phyloP scores from a whole-genome alignment of 768 basidiomycete species.

The Pisolithus albus region DNA sequence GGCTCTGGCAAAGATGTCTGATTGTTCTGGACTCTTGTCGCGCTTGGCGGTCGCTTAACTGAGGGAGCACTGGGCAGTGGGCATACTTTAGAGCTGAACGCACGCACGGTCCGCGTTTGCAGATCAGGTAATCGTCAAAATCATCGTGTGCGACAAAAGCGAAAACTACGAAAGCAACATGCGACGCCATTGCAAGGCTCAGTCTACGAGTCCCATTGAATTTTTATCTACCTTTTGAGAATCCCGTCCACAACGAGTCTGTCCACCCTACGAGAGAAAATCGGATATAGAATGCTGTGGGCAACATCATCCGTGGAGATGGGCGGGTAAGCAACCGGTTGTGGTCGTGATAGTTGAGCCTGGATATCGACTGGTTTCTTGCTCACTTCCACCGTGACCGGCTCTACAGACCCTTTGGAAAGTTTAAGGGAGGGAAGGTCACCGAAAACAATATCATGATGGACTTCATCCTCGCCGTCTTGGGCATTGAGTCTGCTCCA shows the following conservation, averaged over 20 bases:
- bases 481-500: slow-evolving; percentile 26
- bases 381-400: slow-evolving; percentile 12
- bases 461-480: slow-evolving; percentile 12
- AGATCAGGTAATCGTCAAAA: neutral
- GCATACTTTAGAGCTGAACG: neutral
- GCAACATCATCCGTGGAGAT: slow-evolving; percentile 7
- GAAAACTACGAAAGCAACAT: neutral
- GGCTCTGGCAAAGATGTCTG: too few relatives aligned
- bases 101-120: neutral
- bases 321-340: slow-evolving; percentile 12
- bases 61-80: neutral
- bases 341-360: slow-evolving; percentile 19
- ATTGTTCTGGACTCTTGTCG: too few relatives aligned
- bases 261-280: slow-evolving; percentile 21
- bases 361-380: slow-evolving; percentile 1
- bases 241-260: slow-evolving; percentile 12
- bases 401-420: neutral
- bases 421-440: slow-evolving; percentile 10
- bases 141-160: neutral
- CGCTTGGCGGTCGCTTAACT: too few relatives aligned
- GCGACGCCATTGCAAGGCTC: neutral
- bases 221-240: slow-evolving; percentile 1
- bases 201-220: neutral
- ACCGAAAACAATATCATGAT: slow-evolving; percentile 14
- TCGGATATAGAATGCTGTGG: slow-evolving; percentile 16